Evolutionary conservation across 768 basidiomycete genomes (phyloP).

Genomic region (Kwoniella dendrophila): DNA sequence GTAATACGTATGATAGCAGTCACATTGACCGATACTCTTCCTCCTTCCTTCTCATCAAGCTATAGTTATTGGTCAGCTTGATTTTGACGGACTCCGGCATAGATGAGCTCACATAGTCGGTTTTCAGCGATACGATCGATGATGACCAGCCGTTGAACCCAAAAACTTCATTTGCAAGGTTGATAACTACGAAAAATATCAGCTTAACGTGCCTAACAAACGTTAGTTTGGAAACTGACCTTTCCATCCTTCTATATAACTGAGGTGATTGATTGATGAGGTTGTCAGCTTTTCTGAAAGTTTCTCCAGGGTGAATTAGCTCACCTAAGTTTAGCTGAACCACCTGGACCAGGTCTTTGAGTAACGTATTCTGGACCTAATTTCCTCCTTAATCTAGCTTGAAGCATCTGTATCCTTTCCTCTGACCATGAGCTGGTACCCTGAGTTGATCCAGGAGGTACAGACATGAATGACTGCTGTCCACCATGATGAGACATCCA

Average conservation of each 20-base stretch:
- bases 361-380: conserved; percentile 94
- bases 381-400: conserved; percentile 79
- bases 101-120: conserved; percentile 51
- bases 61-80: conserved; percentile 34
- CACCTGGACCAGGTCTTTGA: conserved; percentile 79
- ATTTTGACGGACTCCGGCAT: conserved; percentile 18
- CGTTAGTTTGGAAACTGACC: conserved; percentile 32
- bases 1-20: conserved; percentile 86
- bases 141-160: conserved; percentile 97
- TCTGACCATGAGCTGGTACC: conserved; percentile 68
- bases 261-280: conserved; percentile 4
- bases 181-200: conserved; percentile 66
- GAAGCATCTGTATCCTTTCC: conserved; percentile 69
- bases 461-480: background rate
- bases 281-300: conserved; percentile 14
- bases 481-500: conserved; percentile 26
- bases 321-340: conserved; percentile 78
- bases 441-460: conserved; percentile 1
- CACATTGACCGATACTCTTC: conserved; percentile 65
- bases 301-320: conserved; percentile 3
- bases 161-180: conserved; percentile 96
- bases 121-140: conserved; percentile 70
- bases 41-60: conserved; percentile 70
- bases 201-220: background rate
- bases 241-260: conserved; percentile 92